Base-by-base conservation (phyloP, 352 stramenopile species). In the Pythium vanterpoolii region DNA sequence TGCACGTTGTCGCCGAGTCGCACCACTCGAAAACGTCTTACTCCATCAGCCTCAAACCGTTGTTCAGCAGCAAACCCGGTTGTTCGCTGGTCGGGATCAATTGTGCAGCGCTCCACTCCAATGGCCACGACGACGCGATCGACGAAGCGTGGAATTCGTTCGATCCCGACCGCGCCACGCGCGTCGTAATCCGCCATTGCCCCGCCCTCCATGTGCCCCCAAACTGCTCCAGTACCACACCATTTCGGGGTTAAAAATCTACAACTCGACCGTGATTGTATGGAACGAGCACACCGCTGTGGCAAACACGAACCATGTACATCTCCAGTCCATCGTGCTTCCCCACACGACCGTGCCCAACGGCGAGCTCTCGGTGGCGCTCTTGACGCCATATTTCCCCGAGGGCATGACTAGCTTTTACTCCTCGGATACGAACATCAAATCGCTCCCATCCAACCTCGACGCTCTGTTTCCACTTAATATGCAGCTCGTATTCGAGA, bases 181-280 rank as follows among this genome's bases (percentile, higher is more conserved):
- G 48, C 16, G 24, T 67, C 4, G 47, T 62, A 19, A 44, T 62
- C n/a, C 53, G 60, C 21, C 60, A 67, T 27, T 67, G 60, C 23
- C 24, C 60, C 0, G 3, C 26, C 6, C 38, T 62, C 7, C 16
- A 33, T 1, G 21, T 67, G 1, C 60, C 0, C 13, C 60, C 5
- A 42, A 27, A 8, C 21, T 67, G 0, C 11, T 8, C 11, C 8
- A 43, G 36, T 58, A 38, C 31, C 4, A 31, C 21, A 9, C 26
- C 5, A 53, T 62, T 7, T 11, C 47, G 1, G 46, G 52, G 0
- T n/a, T 67, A 5, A 55, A 67, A 28, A 21, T 67, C 16, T 62
- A 62, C 60, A 67, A 67, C 47, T 57, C 53, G 26, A 67, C 60
- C 0, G 21, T 67, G 0, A 8, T 49, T 5, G 2, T 16, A 1